Conservation (phyloP, 345 rosid genomes). For the Murraya koenigii region DNA sequence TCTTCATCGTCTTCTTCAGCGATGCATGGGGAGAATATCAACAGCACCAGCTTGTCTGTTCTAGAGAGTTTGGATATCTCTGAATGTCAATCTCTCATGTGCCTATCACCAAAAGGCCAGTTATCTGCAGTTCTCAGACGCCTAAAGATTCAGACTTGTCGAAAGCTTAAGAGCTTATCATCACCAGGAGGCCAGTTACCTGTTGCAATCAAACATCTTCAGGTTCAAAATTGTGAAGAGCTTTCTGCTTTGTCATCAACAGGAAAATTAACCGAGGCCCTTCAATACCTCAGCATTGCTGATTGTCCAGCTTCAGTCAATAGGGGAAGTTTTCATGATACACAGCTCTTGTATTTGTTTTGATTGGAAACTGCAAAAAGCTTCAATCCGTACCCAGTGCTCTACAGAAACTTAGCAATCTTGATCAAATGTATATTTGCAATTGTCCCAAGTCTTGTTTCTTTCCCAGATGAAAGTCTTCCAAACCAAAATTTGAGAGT, state of each 20-base stretch:
- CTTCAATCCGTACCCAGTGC: background rate
- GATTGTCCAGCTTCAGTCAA: background rate
- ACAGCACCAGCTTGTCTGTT: background rate
- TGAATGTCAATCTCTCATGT: conserved; percentile 6
- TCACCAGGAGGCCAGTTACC: background rate
- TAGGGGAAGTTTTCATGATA: background rate
- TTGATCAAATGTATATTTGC: background rate
- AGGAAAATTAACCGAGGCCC: background rate
- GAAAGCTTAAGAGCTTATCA: background rate
- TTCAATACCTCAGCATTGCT: background rate
- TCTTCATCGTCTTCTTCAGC: background rate
- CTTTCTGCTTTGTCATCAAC: background rate
- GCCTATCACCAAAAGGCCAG: conserved; percentile 12
- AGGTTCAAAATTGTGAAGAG: background rate
- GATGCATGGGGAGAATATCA: background rate
- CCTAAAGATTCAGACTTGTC: conserved; percentile 1
- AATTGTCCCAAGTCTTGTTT: background rate
- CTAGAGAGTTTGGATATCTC: conserved; percentile 8
- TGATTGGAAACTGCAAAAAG: background rate
- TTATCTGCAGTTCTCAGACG: conserved; percentile 7
- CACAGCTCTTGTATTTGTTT: background rate
- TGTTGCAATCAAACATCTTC: background rate
- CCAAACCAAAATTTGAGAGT: background rate
- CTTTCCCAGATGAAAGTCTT: background rate
- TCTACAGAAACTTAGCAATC: background rate